phyloP scores from a whole-genome alignment of 108 stramenopile species.

The Pinguiococcus pyrenoidosus region DNA sequence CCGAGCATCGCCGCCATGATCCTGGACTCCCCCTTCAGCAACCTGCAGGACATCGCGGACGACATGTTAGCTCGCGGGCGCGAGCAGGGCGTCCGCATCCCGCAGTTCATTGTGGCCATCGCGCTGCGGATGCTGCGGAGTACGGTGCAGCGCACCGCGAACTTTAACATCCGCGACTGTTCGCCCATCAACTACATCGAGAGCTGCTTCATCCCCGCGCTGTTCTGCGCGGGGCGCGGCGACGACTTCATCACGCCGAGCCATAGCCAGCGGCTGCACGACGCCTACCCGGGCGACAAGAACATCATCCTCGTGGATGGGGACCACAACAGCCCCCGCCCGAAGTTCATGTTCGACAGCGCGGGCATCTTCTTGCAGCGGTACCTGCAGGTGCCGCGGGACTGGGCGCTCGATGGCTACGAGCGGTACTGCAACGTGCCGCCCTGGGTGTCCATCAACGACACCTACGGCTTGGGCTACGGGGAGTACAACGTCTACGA shows the following conservation, averaged over 20 bases:
- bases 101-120: conserved; percentile 53
- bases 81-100: conserved; percentile 62
- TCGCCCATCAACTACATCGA: too few species aligned
- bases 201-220: conserved; percentile 65
- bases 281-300: conserved; percentile 87
- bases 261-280: conserved; percentile 64
- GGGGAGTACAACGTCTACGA: neutral
- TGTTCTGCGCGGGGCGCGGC: conserved; percentile 79
- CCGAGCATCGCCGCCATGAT: conserved; percentile 65
- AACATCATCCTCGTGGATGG: conserved; percentile 88
- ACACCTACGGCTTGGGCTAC: neutral
- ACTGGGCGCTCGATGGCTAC: too few species aligned
- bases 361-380: conserved; percentile 80
- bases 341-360: conserved; percentile 85
- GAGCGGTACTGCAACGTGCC: too few species aligned
- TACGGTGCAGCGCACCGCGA: conserved; percentile 69
- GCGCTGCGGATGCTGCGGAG: conserved; percentile 67
- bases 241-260: conserved; percentile 84
- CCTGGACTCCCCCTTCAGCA: conserved; percentile 86
- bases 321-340: conserved; percentile 89
- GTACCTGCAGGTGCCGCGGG: conserved; percentile 63
- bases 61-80: conserved; percentile 91
- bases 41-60: conserved; percentile 72
- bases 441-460: neutral
- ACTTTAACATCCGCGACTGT: conserved; percentile 60